phyloP scores from a whole-genome alignment of 1,284 basidiomycete genomes.

The Mixia osmundae region DNA sequence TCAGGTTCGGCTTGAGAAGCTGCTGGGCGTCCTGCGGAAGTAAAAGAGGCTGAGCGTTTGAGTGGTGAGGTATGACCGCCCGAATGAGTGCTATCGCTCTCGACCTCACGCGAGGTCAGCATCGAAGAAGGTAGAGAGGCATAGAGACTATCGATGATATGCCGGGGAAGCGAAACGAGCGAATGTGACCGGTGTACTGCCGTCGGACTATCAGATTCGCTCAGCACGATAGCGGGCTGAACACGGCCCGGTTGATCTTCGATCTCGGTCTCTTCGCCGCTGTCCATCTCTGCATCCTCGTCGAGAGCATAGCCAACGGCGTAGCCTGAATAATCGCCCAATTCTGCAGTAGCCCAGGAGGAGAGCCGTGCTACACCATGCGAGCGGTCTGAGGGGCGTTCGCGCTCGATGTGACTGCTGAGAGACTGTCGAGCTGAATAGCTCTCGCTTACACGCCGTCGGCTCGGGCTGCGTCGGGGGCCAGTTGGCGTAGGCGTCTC shows the following conservation, averaged over 20 bases:
- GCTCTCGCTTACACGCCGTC: not conserved
- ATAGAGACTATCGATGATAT: not conserved
- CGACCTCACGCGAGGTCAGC: not conserved
- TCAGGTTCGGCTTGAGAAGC: too few relatives aligned
- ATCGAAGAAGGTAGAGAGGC: not conserved
- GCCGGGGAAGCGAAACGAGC: not conserved
- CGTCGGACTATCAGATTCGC: not conserved
- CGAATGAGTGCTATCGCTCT: not conserved
- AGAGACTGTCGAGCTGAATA: slow-evolving; percentile 2
- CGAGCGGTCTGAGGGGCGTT: not conserved
- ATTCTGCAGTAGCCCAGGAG: too few relatives aligned
- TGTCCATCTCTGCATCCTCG: not conserved
- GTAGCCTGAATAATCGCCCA: too few relatives aligned
- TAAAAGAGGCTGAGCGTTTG: too few relatives aligned
- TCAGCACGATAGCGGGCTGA: not conserved
- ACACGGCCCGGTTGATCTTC: not conserved
- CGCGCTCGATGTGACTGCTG: slow-evolving; percentile 1
- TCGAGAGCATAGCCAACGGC: not conserved
- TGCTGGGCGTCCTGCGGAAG: too few relatives aligned
- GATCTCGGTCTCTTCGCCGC: slow-evolving; percentile 5
- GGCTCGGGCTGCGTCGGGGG: too few relatives aligned
- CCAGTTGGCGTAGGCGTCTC: too few relatives aligned
- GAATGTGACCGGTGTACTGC: too few relatives aligned
- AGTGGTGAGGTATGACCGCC: too few relatives aligned
- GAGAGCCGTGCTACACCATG: too few relatives aligned